Conservation (phyloP, 352 stramenopile species). For the Globisporangium yorkense region DNA sequence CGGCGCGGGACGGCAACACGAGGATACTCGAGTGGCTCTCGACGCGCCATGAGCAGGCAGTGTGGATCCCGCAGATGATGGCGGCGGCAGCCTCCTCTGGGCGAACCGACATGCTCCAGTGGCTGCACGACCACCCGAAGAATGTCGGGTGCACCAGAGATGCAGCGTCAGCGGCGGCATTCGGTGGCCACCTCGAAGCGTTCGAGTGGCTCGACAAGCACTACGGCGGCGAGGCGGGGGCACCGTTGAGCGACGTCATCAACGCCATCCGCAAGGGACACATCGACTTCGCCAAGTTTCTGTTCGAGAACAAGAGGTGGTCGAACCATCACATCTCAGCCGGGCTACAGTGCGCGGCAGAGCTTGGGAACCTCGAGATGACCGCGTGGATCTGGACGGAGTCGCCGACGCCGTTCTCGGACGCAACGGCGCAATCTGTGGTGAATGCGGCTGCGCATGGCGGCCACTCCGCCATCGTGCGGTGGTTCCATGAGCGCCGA, state of each 20-base stretch:
- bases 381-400: slow-evolving; percentile 1
- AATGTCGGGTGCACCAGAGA: background rate
- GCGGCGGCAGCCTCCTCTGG: slow-evolving; percentile 3
- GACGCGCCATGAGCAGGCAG: background rate
- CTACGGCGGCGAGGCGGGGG: background rate
- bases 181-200: background rate
- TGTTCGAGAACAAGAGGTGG: slow-evolving; percentile 1
- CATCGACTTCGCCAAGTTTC: slow-evolving; percentile 2
- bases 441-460: background rate
- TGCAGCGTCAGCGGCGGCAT: background rate
- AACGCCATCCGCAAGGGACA: background rate
- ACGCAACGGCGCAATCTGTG: background rate
- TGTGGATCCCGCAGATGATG: slow-evolving; percentile 1
- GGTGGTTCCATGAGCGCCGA: slow-evolving; percentile 10
- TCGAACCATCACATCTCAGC: background rate
- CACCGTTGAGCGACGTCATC: background rate
- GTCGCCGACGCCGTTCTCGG: slow-evolving; percentile 2
- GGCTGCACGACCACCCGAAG: slow-evolving; percentile 2
- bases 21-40: slow-evolving; percentile 1
- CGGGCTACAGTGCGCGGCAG: background rate
- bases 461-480: background rate
- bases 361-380: slow-evolving; percentile 1
- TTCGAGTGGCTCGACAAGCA: slow-evolving; percentile 3
- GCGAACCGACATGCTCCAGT: background rate
- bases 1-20: background rate